Conservation (phyloP, 495 filamentous ascomycete genomes). For the Penicillium alfredii region DNA sequence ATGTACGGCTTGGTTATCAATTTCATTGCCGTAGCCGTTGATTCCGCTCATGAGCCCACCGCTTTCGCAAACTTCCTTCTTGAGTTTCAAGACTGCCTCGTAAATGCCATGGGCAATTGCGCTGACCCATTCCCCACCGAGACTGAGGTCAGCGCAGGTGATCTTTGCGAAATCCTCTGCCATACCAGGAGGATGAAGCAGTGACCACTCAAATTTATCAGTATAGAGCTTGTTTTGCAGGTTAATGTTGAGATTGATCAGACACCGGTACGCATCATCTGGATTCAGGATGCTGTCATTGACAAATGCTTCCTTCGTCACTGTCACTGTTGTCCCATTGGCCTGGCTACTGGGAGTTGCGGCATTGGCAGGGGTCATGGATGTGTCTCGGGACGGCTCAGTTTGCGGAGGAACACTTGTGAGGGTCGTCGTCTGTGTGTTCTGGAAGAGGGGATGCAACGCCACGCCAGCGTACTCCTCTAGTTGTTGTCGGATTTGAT, state of each 20-base stretch:
- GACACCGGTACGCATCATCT: slow-evolving; percentile 86
- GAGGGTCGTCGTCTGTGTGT: slow-evolving; percentile 38
- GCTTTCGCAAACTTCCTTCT: slow-evolving; percentile 92
- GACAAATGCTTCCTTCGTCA: slow-evolving; percentile 37
- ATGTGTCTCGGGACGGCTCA: slow-evolving; percentile 42
- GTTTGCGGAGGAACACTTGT: slow-evolving; percentile 27
- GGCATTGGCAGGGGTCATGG: slow-evolving; percentile 45
- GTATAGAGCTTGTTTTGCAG: slow-evolving; percentile 87
- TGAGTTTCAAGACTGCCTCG: slow-evolving; percentile 84
- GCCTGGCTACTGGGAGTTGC: slow-evolving; percentile 44
- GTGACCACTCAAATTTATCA: slow-evolving; percentile 97
- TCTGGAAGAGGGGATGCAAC: slow-evolving; percentile 83
- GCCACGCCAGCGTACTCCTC: slow-evolving; percentile 96
- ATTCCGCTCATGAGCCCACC: slow-evolving; percentile 70
- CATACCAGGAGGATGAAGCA: slow-evolving; percentile 84
- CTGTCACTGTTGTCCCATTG: slow-evolving; percentile 29
- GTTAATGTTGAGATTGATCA: slow-evolving; percentile 88
- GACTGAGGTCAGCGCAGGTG: slow-evolving; percentile 85
- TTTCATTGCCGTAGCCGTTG: slow-evolving; percentile 65
- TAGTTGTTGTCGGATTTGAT: slow-evolving; percentile 87
- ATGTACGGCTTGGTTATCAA: slow-evolving; percentile 84
- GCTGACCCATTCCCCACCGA: slow-evolving; percentile 88
- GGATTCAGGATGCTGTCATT: slow-evolving; percentile 63
- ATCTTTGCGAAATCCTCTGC: slow-evolving; percentile 88
- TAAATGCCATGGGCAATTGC: slow-evolving; percentile 95